Percentiles rank a stretch among this genome's conserved stretches.
Conservation (phyloP, 2,329 filamentous ascomycete genomes). For the Colletotrichum sp. region DNA sequence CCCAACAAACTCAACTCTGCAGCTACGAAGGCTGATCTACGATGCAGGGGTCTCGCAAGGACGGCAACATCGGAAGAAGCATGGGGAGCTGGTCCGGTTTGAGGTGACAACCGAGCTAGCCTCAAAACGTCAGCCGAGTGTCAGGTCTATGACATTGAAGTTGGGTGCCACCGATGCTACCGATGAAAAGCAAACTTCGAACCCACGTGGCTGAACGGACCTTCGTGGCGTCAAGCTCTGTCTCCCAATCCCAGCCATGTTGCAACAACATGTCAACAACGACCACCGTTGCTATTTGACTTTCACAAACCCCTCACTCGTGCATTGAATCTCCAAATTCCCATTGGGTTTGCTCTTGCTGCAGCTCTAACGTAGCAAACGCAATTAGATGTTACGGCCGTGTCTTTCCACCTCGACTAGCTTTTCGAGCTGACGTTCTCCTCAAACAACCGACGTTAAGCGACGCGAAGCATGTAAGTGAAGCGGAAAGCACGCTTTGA, state of each 20-base stretch:
- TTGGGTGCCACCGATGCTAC: not conserved
- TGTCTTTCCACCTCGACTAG: not conserved
- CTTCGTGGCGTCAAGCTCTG: not conserved
- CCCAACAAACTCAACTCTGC: conserved; percentile 21
- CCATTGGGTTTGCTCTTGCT: not conserved
- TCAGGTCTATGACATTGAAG: conserved; percentile 2
- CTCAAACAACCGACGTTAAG: conserved; percentile 8
- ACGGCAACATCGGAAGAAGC: conserved; percentile 14
- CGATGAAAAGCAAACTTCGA: conserved; percentile 4
- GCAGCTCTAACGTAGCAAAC: not conserved
- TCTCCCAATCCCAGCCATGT: not conserved
- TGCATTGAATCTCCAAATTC: conserved; percentile 6
- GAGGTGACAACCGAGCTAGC: conserved; percentile 18
- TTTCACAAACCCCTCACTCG: not conserved
- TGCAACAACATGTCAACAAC: not conserved
- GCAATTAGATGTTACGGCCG: not conserved
- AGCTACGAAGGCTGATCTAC: conserved; percentile 7
- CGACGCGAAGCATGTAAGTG: not conserved
- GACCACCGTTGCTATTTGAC: not conserved
- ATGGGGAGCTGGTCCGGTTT: conserved; percentile 20
- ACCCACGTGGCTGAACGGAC: conserved; percentile 7
- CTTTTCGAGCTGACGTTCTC: not conserved
- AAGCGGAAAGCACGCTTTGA: not conserved
- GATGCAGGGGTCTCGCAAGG: conserved; percentile 5
- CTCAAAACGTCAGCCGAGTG: not conserved